Base-by-base conservation (phyloP, 148 eudicot genomes). In the Rhododendron simsii region DNA sequence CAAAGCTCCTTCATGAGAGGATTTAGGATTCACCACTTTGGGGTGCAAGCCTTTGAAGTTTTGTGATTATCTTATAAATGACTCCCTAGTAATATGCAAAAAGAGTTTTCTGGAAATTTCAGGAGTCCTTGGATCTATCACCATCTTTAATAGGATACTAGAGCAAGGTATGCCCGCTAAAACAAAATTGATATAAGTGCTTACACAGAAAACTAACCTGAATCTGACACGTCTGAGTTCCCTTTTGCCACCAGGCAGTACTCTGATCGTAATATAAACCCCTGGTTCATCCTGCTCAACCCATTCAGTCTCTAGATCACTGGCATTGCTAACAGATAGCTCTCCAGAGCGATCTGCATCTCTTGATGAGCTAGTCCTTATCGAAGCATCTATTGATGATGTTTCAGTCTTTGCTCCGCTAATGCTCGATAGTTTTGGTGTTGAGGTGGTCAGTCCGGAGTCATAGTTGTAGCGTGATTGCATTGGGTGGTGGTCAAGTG, bases 251-350 rank as follows among this genome's bases (percentile, higher is more conserved):
- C 93, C 96, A 51, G 99, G 94, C 89, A 94, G 91, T 20, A 94
- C 96, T 89, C 95, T 91, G 55, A 97, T 94, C 71, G 98, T 97
- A 83, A 97, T 95, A 85, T 97, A 97, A 88, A 97, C 99, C 4
- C 99, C 99, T 8, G 98, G 98, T 87, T 97, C 98, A 79, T 95
- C 98, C 90, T 97, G 95, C 88, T 97, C 99, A 26, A 97, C 98
- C 99, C 99, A 97, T 87, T 97, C 98, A 35, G 90, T 90, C 81
- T 97, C 99, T 86, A 94, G 77, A 86, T 95, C 98, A 91, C 99
- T 94, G 37, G 95, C 98, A 91, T 92, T 94, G 87, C 99, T 95
- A 55, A 94, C 83, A 1, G 99, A 96, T 20, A 95, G 81, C 87
- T 96, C 96, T 83, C 94, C 98, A 59, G 99, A 96, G 55, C 92